These are phyloP conservation scores for Wallacemonas sp. DNA, from an alignment of 208 protist genomes.

Conservation along the genomic window DNA sequence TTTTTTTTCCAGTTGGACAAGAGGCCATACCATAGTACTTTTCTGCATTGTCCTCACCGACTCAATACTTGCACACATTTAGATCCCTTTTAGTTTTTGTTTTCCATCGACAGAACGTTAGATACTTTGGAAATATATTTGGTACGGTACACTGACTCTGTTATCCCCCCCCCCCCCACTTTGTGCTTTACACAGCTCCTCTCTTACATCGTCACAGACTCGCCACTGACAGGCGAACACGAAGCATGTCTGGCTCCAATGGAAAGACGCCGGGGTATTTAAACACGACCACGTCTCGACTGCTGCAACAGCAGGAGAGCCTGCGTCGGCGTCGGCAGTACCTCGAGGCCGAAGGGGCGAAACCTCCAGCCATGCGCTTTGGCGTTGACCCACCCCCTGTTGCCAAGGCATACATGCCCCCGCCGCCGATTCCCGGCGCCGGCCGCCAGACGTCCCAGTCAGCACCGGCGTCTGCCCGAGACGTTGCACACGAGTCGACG, in stretches of 20 bases:
- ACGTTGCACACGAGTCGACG: constrained; percentile 7
- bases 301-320: constrained; percentile 61
- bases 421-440: neutral
- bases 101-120: no score
- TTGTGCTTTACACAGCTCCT: no score
- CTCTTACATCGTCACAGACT: no score
- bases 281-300: constrained; percentile 71
- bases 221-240: no score
- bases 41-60: no score
- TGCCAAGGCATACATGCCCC: neutral
- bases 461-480: neutral
- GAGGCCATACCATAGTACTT: no score
- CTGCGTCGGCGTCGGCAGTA: constrained; percentile 59
- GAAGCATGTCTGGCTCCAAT: constrained; percentile 18
- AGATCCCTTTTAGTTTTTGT: neutral
- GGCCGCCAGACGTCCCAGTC: constrained; percentile 2
- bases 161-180: neutral
- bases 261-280: constrained; percentile 47
- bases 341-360: constrained; percentile 39
- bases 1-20: neutral
- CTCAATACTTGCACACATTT: neutral
- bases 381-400: constrained; percentile 20
- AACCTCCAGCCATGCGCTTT: constrained; percentile 67
- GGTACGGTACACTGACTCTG: neutral
- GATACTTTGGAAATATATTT: no score